phyloP scores from a whole-genome alignment of 306 rosid species.

The Arachis hypogaea region DNA sequence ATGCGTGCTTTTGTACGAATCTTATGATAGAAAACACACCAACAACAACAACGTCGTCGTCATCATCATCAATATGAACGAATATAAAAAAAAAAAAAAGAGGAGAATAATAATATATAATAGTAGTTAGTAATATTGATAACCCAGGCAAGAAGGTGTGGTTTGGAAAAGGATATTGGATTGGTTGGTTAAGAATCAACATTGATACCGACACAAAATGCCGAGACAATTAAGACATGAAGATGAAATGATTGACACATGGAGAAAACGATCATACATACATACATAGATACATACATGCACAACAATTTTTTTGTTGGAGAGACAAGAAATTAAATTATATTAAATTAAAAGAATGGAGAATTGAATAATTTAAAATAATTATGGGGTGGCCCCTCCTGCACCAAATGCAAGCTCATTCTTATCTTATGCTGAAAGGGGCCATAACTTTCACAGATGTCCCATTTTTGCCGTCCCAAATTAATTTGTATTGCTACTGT shows the following conservation, averaged over 20 bases:
- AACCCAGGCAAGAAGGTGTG: constrained; percentile 33
- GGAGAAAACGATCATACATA: constrained; percentile 20
- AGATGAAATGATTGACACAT: constrained; percentile 20
- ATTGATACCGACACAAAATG: constrained; percentile 53
- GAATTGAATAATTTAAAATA: constrained; percentile 11
- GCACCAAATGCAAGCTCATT: constrained; percentile 1
- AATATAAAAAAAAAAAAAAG: background rate
- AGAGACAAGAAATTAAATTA: constrained; percentile 7
- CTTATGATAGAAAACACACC: constrained; percentile 10
- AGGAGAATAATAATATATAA: background rate
- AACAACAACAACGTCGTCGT: background rate
- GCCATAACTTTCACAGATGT: constrained; percentile 28
- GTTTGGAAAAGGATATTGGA: constrained; percentile 37
- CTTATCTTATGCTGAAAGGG: constrained; percentile 37
- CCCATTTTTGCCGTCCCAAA: constrained; percentile 37
- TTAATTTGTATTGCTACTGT: background rate
- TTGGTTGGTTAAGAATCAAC: constrained; percentile 61
- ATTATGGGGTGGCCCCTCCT: background rate
- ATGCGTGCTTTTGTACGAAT: constrained; percentile 9
- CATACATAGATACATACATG: too few species aligned
- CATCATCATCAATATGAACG: background rate
- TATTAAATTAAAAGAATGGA: too few species aligned
- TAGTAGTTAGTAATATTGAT: background rate
- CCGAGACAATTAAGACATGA: constrained; percentile 38
- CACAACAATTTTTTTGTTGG: background rate